Evolutionary conservation across 805 yeast genomes (phyloP).

Genomic region (Dipodascopsis uninucleata): DNA sequence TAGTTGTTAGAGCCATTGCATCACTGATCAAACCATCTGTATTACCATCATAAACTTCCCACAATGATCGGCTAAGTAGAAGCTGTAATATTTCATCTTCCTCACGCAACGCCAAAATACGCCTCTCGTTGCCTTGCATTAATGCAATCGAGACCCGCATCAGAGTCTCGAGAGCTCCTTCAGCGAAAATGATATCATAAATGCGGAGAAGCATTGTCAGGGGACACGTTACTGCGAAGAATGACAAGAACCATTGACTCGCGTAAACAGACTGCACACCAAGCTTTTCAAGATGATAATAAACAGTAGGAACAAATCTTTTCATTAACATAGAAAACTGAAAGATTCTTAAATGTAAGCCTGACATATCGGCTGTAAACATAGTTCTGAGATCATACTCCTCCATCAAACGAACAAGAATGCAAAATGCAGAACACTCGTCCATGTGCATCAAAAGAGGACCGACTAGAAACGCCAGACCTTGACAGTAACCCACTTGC

Average conservation of each 20-base stretch:
- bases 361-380: constrained; percentile 52
- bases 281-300: constrained; percentile 43
- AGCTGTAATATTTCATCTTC: constrained; percentile 44
- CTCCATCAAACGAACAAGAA: constrained; percentile 56
- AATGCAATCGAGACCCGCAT: constrained; percentile 56
- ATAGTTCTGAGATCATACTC: constrained; percentile 52
- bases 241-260: constrained; percentile 65
- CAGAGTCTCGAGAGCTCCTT: constrained; percentile 52
- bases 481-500: constrained; percentile 68
- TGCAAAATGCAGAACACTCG: constrained; percentile 47
- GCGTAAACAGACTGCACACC: constrained; percentile 47
- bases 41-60: constrained; percentile 43
- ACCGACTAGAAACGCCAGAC: constrained; percentile 60
- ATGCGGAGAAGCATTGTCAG: constrained; percentile 46
- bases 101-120: constrained; percentile 37
- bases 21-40: constrained; percentile 39
- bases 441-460: constrained; percentile 48
- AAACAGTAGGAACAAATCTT: constrained; percentile 42
- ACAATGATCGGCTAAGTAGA: constrained; percentile 41
- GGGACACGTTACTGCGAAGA: constrained; percentile 60
- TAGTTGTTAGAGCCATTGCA: constrained; percentile 25
- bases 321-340: constrained; percentile 49
- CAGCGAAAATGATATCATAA: constrained; percentile 52
- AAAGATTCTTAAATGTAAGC: constrained; percentile 49
- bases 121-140: constrained; percentile 46